Evolutionary conservation across 1,284 basidiomycete species (phyloP), one percentile per base, ranked within the genome.

Genomic region (Porodaedalea pini): DNA sequence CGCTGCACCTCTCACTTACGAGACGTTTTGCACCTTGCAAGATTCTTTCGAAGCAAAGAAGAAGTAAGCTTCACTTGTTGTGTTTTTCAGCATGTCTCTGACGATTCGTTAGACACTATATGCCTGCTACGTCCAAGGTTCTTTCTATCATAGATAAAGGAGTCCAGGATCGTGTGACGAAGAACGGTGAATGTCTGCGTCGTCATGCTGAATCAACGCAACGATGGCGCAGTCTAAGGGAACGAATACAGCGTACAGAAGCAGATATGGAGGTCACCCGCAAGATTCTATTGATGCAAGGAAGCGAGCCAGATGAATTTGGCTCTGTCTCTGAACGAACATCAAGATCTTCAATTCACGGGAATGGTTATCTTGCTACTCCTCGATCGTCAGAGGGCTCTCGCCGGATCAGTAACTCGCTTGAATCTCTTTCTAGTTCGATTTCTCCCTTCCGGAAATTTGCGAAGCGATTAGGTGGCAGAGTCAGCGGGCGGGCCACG

Each of bases 101-200:
- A 25, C 36, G 51, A 40, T 65, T 44, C 31, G 36, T 7, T 60
- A 90, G 83, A 69, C 92, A 92, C 70, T 98, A 98, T 69, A 85
- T 92, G 71, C 94, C 94, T 0, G 93, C 94, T 21, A 91, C 92
- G 2, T 89, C 87, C 10, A 94, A 94, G 69, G 94, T 95, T 39
- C 78, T 98, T n/a, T 84, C 86, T 19, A 94, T 94, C 64, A 89
- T 98, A 65, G 92, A 94, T 68, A 95, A 92, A 69, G 92, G 92
- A 37, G 89, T 98, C 29, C 82, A 84, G 59, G 92, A 96, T 62
- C 82, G 93, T 51, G 86, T 91, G 1, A 96, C 94, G 15, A 93
- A 92, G 78, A 98, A 98, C 62, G 96, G 96, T 2, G 94, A 96
- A 73, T 90, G 93, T 25, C 72, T 98, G 55, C 81, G 94, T 57